Conservation (phyloP, 805 yeast species). For the Wickerhamiella vanderwaltii region DNA sequence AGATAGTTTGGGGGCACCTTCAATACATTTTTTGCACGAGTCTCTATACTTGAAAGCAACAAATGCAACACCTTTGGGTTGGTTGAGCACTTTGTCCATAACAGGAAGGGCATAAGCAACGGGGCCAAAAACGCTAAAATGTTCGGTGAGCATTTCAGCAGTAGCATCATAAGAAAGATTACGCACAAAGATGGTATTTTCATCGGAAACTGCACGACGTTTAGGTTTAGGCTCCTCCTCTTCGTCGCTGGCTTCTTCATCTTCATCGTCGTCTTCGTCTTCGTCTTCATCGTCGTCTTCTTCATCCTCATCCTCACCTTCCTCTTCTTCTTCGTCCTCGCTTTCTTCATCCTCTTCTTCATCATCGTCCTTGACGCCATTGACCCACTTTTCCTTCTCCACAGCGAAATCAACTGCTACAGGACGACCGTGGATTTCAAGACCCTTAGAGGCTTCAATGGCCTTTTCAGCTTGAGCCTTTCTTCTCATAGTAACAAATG, state of each 20-base stretch:
- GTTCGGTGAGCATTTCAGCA: slow-evolving; percentile 60
- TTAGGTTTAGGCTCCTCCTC: slow-evolving; percentile 22
- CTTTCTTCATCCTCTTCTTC: slow-evolving; percentile 31
- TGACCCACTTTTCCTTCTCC: slow-evolving; percentile 73
- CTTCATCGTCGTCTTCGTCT: slow-evolving; percentile 30
- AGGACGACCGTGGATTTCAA: slow-evolving; percentile 76
- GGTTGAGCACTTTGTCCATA: slow-evolving; percentile 67
- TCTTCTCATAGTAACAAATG: slow-evolving; percentile 81
- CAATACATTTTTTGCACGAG: slow-evolving; percentile 55
- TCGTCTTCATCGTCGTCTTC: slow-evolving; percentile 24
- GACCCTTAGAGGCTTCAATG: slow-evolving; percentile 56
- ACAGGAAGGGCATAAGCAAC: slow-evolving; percentile 92
- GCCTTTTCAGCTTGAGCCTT: slow-evolving; percentile 68
- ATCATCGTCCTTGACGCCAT: slow-evolving; percentile 20
- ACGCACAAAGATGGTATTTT: slow-evolving; percentile 64
- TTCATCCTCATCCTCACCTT: slow-evolving; percentile 26
- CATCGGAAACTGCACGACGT: slow-evolving; percentile 26
- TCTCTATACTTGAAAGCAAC: slow-evolving; percentile 64
- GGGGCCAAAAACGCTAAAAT: slow-evolving; percentile 72
- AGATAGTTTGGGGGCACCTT: slow-evolving; percentile 63
- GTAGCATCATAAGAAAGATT: slow-evolving; percentile 94
- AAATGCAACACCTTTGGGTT: slow-evolving; percentile 90
- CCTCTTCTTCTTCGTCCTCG: slow-evolving; percentile 26
- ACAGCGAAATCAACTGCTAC: slow-evolving; percentile 93
- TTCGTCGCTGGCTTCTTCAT: slow-evolving; percentile 27